These are phyloP conservation scores for Dioscorea alata DNA, from an alignment of 106 monocot genomes.

Conservation along the genomic window DNA sequence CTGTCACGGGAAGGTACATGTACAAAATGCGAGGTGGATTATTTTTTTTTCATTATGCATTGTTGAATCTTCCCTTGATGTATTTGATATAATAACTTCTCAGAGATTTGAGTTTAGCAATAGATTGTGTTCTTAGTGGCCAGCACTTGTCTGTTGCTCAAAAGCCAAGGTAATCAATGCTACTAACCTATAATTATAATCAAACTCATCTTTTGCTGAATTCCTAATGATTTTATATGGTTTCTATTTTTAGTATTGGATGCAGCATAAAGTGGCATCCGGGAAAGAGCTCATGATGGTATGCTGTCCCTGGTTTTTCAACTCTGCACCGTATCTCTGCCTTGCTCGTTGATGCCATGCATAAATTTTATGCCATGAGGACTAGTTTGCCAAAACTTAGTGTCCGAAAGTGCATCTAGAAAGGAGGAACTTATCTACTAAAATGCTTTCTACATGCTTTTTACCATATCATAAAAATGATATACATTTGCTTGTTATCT, in stretches of 20 bases:
- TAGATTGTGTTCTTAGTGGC: constrained; percentile 83
- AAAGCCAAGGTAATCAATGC: constrained; percentile 58
- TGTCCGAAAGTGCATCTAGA: too few species aligned
- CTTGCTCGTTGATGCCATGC: too few species aligned
- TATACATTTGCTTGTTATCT: too few species aligned
- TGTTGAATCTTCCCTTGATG: neutral
- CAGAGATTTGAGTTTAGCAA: constrained; percentile 87
- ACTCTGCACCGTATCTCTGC: too few species aligned
- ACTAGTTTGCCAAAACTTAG: too few species aligned
- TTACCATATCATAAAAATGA: too few species aligned
- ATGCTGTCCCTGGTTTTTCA: too few species aligned
- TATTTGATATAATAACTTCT: neutral
- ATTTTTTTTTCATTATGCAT: neutral
- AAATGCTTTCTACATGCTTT: too few species aligned
- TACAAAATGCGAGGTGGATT: neutral
- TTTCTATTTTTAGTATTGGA: constrained; percentile 47
- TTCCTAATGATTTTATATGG: neutral
- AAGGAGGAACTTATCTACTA: too few species aligned
- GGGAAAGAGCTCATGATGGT: neutral
- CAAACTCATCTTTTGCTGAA: too few species aligned
- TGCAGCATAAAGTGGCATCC: constrained; percentile 97
- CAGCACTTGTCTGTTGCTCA: constrained; percentile 45
- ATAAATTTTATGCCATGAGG: too few species aligned
- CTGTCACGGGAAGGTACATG: constrained; percentile 78
- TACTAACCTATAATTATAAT: neutral